Evolutionary conservation across 768 basidiomycete genomes (phyloP), one percentile per base, ranked within the genome.

Genomic region (Phaeolepiota aurea): DNA sequence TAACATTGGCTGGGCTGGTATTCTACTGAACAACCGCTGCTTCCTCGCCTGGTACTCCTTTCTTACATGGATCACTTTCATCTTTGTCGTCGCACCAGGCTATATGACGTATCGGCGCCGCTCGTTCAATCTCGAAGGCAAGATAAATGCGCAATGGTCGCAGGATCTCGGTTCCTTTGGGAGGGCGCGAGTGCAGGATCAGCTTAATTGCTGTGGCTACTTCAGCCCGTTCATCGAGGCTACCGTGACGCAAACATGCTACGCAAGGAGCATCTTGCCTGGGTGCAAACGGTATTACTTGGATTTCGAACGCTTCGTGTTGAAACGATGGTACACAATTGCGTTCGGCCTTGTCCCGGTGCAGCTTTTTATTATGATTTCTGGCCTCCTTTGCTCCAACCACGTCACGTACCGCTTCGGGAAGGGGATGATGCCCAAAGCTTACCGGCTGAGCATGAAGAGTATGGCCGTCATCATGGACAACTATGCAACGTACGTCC

Each of bases 401-500:
- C 86, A 90, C 50, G 76, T 90, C 56, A 89, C 86, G 35, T 88
- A 88, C 51, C 66, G 87, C 23, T 89, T 90, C 56, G 86, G 87
- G 0, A 90, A 90, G 65, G 87, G 88, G 34, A 79, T 89, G 77
- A 87, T 84, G 73, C 88, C 87, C 18, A 80, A 85, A 66, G 74
- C 79, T 20, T 90, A 91, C 55, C 66, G 85, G 31, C 65, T 90
- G 23, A 77, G 79, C 54, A 60, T 74, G 64, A 72, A 64, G 42
- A 77, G 72, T 37, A 84, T 89, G 77, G 83, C 77, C 0, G 72
- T 82, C 18, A 84, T 91, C 54, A 81, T 89, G 82, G 87, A 90
- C 42, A 78, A 77, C 42, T 89, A 87, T 54, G 83, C 84, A 7
- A 78, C 67, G 85, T 86, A 41, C 21, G 69, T 64, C 7, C 36